These are phyloP conservation scores for Serendipita sp. DNA, from an alignment of 768 basidiomycete genomes.

Conservation along the genomic window DNA sequence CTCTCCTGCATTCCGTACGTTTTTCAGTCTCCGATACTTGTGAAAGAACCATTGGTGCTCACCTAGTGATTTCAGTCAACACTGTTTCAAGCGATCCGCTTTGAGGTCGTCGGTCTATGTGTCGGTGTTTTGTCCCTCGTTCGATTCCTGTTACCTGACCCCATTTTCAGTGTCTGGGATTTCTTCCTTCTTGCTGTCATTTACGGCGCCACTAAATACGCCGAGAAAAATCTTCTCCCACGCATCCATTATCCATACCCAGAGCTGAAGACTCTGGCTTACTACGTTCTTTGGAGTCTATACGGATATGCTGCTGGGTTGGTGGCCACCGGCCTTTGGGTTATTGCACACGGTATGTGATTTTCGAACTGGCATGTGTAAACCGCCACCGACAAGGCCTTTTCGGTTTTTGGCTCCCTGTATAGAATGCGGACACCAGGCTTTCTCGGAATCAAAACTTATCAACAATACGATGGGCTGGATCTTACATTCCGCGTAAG, in stretches of 20 bases:
- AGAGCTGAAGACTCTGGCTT: constrained; percentile 36
- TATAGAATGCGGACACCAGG: constrained; percentile 24
- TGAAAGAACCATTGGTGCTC: background rate
- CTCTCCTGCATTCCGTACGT: constrained; percentile 62
- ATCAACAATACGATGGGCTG: constrained; percentile 32
- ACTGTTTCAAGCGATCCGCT: constrained; percentile 86
- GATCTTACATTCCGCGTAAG: constrained; percentile 24
- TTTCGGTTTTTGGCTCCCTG: background rate
- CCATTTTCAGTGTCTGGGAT: constrained; percentile 49
- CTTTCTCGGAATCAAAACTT: constrained; percentile 27
- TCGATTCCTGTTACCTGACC: constrained; percentile 11
- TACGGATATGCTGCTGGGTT: constrained; percentile 24
- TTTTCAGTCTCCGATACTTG: background rate
- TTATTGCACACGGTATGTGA: constrained; percentile 24
- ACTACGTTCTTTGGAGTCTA: constrained; percentile 18
- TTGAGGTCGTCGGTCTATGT: constrained; percentile 63
- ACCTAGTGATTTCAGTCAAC: constrained; percentile 22
- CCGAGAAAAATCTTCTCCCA: constrained; percentile 48
- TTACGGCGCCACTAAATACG: constrained; percentile 50
- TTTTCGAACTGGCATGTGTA: background rate
- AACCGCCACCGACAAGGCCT: background rate
- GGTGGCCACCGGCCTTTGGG: constrained; percentile 28
- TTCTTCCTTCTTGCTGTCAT: constrained; percentile 46
- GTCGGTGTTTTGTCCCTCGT: constrained; percentile 27
- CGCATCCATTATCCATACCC: constrained; percentile 35